Percentiles rank a stretch among this genome's conserved stretches.
Evolutionary conservation across 345 rosid genomes (phyloP).

Genomic region (Eucalyptus cloeziana): DNA sequence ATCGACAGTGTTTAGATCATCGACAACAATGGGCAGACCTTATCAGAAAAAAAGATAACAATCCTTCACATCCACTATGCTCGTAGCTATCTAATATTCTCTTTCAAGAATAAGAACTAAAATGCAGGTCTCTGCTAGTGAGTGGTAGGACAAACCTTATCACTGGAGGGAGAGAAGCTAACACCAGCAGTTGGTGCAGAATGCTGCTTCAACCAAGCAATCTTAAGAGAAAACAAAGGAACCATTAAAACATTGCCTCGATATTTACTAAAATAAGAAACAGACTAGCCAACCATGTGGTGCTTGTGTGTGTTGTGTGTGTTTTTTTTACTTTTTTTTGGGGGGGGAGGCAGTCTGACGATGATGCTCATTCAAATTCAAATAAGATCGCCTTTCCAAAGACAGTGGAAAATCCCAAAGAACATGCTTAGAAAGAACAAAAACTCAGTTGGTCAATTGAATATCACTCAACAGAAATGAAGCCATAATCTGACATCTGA

Average conservation of each 20-base stretch:
- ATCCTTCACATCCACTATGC: not conserved
- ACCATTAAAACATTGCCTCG: not conserved
- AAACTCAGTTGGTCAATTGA: not conserved
- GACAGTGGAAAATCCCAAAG: not conserved
- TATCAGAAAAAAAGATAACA: not conserved
- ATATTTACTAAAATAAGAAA: not conserved
- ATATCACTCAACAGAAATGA: not conserved
- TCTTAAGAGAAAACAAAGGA: slow-evolving; percentile 22
- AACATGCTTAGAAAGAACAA: not conserved
- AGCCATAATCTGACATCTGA: not conserved
- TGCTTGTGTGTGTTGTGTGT: not conserved
- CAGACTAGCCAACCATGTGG: not conserved
- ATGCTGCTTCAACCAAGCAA: slow-evolving; percentile 93
- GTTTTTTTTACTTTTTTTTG: too few relatives aligned
- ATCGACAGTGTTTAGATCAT: not conserved
- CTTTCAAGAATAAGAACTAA: not conserved
- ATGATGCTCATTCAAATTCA: not conserved
- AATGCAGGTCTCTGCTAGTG: not conserved
- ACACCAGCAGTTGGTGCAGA: slow-evolving; percentile 96
- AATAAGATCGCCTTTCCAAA: not conserved
- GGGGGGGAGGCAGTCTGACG: not conserved
- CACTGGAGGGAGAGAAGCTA: slow-evolving; percentile 90
- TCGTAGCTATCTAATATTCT: not conserved
- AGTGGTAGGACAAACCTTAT: slow-evolving; percentile 49
- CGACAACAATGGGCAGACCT: not conserved